These are phyloP conservation scores for Chaetomium sp. DNA, from an alignment of 2,329 filamentous ascomycete species.

Conservation along the genomic window DNA sequence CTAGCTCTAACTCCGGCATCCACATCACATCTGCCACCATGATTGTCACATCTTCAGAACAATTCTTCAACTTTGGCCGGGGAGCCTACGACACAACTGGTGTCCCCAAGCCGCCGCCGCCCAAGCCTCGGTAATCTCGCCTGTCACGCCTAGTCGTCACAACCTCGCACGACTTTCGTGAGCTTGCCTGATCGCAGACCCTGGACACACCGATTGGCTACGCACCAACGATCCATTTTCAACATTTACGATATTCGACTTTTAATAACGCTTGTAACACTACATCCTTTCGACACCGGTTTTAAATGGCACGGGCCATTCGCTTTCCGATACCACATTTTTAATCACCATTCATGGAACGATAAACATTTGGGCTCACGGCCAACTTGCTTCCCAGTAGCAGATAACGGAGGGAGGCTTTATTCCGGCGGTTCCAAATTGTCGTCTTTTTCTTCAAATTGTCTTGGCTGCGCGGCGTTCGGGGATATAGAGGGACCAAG, in stretches of 20 bases:
- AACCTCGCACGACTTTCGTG: neutral
- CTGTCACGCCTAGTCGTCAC: neutral
- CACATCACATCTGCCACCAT: constrained; percentile 25
- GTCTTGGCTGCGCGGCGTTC: constrained; percentile 20
- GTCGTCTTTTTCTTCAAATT: constrained; percentile 3
- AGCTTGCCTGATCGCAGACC: neutral
- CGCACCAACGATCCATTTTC: neutral
- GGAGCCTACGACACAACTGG: constrained; percentile 35
- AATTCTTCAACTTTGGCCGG: constrained; percentile 30
- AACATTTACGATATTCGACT: constrained; percentile 13
- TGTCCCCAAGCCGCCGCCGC: constrained; percentile 32
- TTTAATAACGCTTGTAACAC: constrained; percentile 21
- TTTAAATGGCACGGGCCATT: constrained; percentile 2
- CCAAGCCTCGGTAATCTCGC: constrained; percentile 30
- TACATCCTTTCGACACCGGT: constrained; percentile 7
- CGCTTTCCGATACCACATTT: constrained; percentile 28
- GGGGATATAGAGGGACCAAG: constrained; percentile 20
- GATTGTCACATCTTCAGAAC: constrained; percentile 28
- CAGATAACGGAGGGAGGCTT: constrained; percentile 15
- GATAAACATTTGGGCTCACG: constrained; percentile 28
- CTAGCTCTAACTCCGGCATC: constrained; percentile 8
- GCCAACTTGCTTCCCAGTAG: constrained; percentile 27
- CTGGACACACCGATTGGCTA: too few relatives aligned
- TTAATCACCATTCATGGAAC: constrained; percentile 30
- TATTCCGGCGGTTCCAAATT: constrained; percentile 15